A percentile compares a stretch with the other conserved stretches of the same genome.
Conservation (phyloP, 768 basidiomycete genomes). For the Psilocybe subaeruginosa region DNA sequence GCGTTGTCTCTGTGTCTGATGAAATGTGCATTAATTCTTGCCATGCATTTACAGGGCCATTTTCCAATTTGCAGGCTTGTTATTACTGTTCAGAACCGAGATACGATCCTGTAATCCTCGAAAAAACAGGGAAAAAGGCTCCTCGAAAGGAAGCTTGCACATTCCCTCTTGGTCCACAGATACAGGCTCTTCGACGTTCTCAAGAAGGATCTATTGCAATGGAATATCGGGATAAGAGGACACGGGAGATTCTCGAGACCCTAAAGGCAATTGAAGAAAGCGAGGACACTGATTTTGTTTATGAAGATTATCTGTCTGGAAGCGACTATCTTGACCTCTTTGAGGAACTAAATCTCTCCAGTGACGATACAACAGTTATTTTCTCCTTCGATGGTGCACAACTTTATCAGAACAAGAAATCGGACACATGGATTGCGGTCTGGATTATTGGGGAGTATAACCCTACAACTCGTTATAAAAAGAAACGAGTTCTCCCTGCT, state of each 20-base stretch:
- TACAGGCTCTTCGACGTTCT: slow-evolving; percentile 38
- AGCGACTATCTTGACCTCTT: slow-evolving; percentile 29
- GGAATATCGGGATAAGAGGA: slow-evolving; percentile 27
- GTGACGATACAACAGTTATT: slow-evolving; percentile 35
- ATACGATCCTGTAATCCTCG: not conserved
- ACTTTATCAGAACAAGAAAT: slow-evolving; percentile 42
- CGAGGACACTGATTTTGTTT: not conserved
- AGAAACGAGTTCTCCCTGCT: slow-evolving; percentile 25
- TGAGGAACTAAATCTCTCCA: slow-evolving; percentile 20
- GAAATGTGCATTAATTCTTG: too few species aligned
- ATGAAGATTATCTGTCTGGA: slow-evolving; percentile 26
- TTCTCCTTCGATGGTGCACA: slow-evolving; percentile 45
- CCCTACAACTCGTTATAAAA: slow-evolving; percentile 28
- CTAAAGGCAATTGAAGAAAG: not conserved
- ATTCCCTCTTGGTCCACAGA: slow-evolving; percentile 44
- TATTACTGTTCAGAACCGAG: too few species aligned
- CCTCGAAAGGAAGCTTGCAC: slow-evolving; percentile 36
- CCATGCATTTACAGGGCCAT: too few species aligned
- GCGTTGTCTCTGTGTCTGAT: too few species aligned
- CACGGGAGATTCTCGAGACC: slow-evolving; percentile 14
- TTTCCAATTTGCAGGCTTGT: too few species aligned
- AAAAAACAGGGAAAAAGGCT: slow-evolving; percentile 19
- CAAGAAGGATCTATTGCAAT: slow-evolving; percentile 25
- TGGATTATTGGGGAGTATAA: slow-evolving; percentile 38
- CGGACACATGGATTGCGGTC: slow-evolving; percentile 45